phyloP scores from a whole-genome alignment of 495 filamentous ascomycete genomes.

The Aspergillus avenaceus region DNA sequence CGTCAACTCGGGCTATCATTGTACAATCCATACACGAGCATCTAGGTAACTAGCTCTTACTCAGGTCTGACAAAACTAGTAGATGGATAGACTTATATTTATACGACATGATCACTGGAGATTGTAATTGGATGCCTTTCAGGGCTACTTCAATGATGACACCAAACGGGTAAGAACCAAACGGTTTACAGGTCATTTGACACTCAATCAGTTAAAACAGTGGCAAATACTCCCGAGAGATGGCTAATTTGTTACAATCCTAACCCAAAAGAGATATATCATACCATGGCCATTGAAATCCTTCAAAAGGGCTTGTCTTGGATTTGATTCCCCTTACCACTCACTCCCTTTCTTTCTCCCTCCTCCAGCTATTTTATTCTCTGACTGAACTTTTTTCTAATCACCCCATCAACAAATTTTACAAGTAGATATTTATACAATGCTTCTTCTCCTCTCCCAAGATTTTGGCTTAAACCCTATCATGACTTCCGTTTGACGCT shows the following conservation, averaged over 20 bases:
- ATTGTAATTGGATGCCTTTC: neutral
- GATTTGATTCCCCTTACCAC: too few species aligned
- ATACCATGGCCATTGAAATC: too few species aligned
- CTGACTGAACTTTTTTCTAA: too few species aligned
- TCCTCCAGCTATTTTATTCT: too few species aligned
- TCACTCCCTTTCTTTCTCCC: too few species aligned
- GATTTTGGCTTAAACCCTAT: neutral
- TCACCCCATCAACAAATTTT: too few species aligned
- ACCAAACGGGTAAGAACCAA: neutral
- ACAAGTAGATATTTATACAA: too few species aligned
- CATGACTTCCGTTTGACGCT: neutral
- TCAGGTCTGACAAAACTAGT: constrained; percentile 1
- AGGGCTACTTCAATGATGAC: neutral
- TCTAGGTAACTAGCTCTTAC: neutral
- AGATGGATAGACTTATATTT: too few species aligned
- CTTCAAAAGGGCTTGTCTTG: too few species aligned
- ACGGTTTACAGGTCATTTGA: neutral
- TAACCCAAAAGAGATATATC: neutral
- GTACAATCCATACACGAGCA: neutral
- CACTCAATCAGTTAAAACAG: too few species aligned
- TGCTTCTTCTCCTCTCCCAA: too few species aligned
- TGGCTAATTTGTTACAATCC: neutral
- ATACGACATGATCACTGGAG: too few species aligned
- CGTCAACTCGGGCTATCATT: neutral
- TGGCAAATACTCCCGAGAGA: neutral